Base-by-base conservation (phyloP, 2,329 filamentous ascomycete genomes). In the Calonectria honghensis region DNA sequence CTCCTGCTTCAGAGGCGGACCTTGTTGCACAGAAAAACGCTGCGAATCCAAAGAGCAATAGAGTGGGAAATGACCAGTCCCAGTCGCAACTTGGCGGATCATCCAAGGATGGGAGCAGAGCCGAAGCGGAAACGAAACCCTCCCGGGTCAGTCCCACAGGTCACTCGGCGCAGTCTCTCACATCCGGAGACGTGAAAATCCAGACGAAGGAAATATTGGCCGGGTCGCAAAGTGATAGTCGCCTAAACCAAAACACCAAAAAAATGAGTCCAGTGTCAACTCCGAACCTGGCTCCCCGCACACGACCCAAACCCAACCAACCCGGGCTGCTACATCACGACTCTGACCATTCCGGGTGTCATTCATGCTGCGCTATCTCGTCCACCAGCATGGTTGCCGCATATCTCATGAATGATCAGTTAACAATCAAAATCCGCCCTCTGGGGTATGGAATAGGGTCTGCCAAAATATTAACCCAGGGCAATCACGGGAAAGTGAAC, bases 351-450 rank as follows among this genome's bases (percentile, higher is more conserved):
- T 48, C 45, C 10, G n/a, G 45, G 4, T 48, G 45, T 24, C 45
- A 48, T 24, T 48, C 45, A 24, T 48, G 45, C 10, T 48, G 45
- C 9, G 45, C 45, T 48, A 48, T 48, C 45, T 48, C 45, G 18
- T 13, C 45, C 5, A 6, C 45, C n/a, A n/a, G n/a, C 3, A 1
- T 24, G 5, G 24, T 13, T 9, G n/a, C 11, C n/a, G 45, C n/a
- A 48, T 48, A 48, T 13, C 45, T 48, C n/a, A 24, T 48, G n/a
- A 48, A 48, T 48, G 45, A 48, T 48, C 45, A 48, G n/a, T 48
- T 48, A 10, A 48, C 45, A 48, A 48, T 24, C n/a, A 48, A 48
- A 48, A 48, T 48, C 45, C 45, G 45, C 41, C 20, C 2, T 11
- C 9, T 48, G 41, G 45, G n/a, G 10, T 24, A 13, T 48, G n/a